Conservation (phyloP, 2,329 filamentous ascomycete genomes). For the Elsinoe necatrix region DNA sequence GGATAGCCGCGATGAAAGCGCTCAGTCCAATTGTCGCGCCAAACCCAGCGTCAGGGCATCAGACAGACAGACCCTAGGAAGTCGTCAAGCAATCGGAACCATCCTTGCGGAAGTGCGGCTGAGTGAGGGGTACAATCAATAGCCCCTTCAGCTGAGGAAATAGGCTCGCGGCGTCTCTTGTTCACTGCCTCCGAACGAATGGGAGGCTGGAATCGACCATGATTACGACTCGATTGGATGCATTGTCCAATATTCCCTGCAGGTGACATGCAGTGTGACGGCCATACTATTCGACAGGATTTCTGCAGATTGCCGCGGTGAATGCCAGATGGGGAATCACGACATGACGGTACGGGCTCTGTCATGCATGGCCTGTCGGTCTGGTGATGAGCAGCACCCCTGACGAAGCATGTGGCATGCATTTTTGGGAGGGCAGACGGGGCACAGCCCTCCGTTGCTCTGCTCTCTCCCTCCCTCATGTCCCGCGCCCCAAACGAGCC, state of each 20-base stretch:
- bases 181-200: constrained; percentile 1
- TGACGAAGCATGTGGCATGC: background rate
- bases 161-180: background rate
- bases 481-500: constrained; percentile 8
- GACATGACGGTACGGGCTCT: background rate
- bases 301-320: constrained; percentile 1
- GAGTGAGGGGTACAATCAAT: constrained; percentile 7
- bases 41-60: background rate
- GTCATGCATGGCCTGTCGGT: background rate
- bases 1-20: constrained; percentile 6
- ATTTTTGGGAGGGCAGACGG: background rate
- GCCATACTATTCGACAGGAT: background rate
- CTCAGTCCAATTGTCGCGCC: constrained; percentile 1
- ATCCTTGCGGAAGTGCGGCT: background rate
- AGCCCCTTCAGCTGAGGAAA: constrained; percentile 7
- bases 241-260: constrained; percentile 1
- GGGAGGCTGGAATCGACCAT: background rate
- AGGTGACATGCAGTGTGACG: background rate
- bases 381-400: background rate
- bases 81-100: background rate
- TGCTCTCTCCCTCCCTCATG: background rate
- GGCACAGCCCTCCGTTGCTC: no score
- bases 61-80: background rate
- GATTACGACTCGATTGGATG: background rate
- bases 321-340: background rate